phyloP scores from a whole-genome alignment of 1,284 basidiomycete genomes.

The Tylopilus sp. region DNA sequence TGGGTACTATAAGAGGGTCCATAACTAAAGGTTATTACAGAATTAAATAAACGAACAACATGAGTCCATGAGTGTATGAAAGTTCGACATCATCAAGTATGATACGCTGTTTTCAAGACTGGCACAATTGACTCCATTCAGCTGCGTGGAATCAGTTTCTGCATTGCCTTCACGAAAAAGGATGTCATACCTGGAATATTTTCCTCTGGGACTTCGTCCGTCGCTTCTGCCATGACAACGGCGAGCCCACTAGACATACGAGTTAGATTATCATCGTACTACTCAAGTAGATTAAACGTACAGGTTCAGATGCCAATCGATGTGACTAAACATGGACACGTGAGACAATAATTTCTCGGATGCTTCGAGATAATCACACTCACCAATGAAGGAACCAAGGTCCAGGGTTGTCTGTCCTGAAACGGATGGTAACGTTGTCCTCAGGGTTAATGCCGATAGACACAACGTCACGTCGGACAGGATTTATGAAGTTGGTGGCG shows the following conservation, averaged over 20 bases:
- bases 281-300: not conserved
- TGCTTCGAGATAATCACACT: not conserved
- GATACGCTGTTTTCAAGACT: not conserved
- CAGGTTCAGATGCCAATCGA: not conserved
- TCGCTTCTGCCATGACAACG: not conserved
- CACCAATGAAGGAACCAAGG: not conserved
- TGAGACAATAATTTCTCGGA: not conserved
- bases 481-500: not conserved
- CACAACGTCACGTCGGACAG: not conserved
- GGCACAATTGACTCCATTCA: not conserved
- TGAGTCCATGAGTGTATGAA: no score
- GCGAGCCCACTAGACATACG: not conserved
- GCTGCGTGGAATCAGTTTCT: not conserved
- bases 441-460: not conserved
- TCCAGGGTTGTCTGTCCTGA: not conserved
- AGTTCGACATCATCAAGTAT: no score
- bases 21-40: no score
- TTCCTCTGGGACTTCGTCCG: not conserved
- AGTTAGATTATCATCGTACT: not conserved
- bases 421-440: not conserved
- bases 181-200: not conserved
- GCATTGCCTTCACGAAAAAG: not conserved
- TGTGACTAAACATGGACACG: not conserved
- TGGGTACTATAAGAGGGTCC: no score
- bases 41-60: no score